A percentile compares a stretch with the other conserved stretches of the same genome.
Conservation (phyloP, 768 basidiomycete genomes). For the Filobasidium floriforme region DNA sequence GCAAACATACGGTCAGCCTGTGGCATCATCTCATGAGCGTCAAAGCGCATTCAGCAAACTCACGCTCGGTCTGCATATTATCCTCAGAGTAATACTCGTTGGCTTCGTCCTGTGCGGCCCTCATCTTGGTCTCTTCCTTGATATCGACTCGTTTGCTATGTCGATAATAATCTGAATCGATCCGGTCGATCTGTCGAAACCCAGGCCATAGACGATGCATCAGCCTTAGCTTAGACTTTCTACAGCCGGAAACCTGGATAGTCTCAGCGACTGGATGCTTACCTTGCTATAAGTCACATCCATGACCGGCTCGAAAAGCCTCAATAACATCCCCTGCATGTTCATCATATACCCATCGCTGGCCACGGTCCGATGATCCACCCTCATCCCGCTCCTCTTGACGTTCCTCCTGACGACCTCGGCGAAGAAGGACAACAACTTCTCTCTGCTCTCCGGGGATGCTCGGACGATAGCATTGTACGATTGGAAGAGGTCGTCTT, state of each 20-base stretch:
- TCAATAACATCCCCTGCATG: conserved; percentile 68
- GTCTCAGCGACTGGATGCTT: background rate
- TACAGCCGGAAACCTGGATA: too few relatives aligned
- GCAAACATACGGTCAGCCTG: background rate
- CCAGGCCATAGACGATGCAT: too few relatives aligned
- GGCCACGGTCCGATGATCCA: conserved; percentile 74
- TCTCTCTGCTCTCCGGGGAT: conserved; percentile 68
- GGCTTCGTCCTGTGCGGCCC: conserved; percentile 82
- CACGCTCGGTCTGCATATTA: conserved; percentile 3
- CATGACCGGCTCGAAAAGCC: conserved; percentile 90
- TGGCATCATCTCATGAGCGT: background rate
- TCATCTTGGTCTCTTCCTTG: conserved; percentile 85
- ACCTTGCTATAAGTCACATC: conserved; percentile 77
- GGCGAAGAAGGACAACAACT: conserved; percentile 73
- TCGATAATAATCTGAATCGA: conserved; percentile 74
- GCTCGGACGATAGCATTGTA: conserved; percentile 83
- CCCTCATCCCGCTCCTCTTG: conserved; percentile 86
- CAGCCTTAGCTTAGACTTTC: too few relatives aligned
- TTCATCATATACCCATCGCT: conserved; percentile 91
- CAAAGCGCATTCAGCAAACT: background rate
- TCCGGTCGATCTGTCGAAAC: conserved; percentile 57
- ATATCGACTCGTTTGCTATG: conserved; percentile 65
- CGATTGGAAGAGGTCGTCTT: conserved; percentile 63
- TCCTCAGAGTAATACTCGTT: conserved; percentile 52
- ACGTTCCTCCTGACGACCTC: conserved; percentile 65